These are phyloP conservation scores for Phlebiopsis gigantea DNA, from an alignment of 768 basidiomycete species.

Conservation along the genomic window DNA sequence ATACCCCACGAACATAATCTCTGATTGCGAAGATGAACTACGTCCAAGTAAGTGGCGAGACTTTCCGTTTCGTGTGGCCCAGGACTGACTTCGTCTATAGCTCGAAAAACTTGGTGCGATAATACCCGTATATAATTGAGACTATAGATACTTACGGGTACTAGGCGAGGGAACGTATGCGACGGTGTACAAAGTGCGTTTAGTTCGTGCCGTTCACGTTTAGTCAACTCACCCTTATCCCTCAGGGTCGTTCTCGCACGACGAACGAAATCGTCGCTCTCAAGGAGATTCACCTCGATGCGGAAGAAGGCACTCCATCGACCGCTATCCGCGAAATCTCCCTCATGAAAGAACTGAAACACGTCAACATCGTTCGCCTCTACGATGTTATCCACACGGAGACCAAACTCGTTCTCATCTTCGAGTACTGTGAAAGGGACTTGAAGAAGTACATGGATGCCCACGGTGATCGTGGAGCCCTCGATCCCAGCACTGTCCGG, in stretches of 20 bases:
- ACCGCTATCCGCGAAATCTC: conserved; percentile 99
- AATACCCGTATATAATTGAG: neutral
- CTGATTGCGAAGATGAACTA: conserved; percentile 40
- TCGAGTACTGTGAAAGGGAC: conserved; percentile 98
- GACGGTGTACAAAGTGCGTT: conserved; percentile 88
- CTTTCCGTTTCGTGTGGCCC: neutral
- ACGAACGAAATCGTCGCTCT: conserved; percentile 99
- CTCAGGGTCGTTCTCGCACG: conserved; percentile 86
- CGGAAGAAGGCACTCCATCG: conserved; percentile 97
- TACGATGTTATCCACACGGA: conserved; percentile 99
- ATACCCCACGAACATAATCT: neutral
- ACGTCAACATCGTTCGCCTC: conserved; percentile 96
- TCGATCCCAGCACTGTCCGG: conserved; percentile 82
- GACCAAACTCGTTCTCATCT: conserved; percentile 95
- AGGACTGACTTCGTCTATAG: conserved; percentile 31
- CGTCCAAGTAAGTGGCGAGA: conserved; percentile 40
- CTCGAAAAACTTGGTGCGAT: conserved; percentile 75
- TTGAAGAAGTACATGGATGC: conserved; percentile 99
- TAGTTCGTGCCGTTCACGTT: neutral
- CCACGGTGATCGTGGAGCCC: conserved; percentile 91
- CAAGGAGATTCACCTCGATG: conserved; percentile 98
- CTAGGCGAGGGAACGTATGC: conserved; percentile 91
- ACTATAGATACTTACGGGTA: conserved; percentile 8
- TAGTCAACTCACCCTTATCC: conserved; percentile 1
- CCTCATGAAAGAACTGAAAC: conserved; percentile 98